Evolutionary conservation across 192 early-diverging fungal species (phyloP).

Genomic region (Coemansia pectinata): DNA sequence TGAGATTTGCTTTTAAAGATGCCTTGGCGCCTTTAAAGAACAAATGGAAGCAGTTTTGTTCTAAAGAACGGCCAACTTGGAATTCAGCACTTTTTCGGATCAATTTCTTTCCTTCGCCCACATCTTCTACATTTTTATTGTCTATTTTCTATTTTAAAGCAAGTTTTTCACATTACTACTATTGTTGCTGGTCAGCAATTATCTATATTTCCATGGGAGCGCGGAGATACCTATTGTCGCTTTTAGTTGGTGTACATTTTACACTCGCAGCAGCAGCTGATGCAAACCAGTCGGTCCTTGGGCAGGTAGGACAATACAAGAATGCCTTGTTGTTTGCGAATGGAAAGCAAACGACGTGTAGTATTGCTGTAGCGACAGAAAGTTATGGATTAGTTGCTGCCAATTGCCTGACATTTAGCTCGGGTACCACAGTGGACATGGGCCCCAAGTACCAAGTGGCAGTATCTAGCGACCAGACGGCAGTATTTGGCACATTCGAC

Average conservation of each 20-base stretch:
- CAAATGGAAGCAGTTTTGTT: background rate
- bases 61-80: background rate
- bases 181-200: conserved; percentile 5
- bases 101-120: background rate
- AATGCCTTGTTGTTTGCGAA: conserved; percentile 11
- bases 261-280: background rate
- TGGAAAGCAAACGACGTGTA: conserved; percentile 13
- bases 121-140: background rate
- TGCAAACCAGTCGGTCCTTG: background rate
- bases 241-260: background rate
- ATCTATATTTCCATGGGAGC: background rate
- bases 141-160: background rate
- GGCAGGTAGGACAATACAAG: conserved; percentile 5
- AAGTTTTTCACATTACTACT: background rate
- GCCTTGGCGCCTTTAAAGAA: background rate
- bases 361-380: conserved; percentile 13
- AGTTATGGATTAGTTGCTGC: conserved; percentile 9
- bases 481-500: background rate
- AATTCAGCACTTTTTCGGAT: background rate
- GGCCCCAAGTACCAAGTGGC: conserved; percentile 9
- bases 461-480: background rate
- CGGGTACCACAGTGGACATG: conserved; percentile 3
- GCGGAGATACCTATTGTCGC: background rate
- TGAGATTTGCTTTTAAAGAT: background rate
- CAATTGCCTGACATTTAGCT: conserved; percentile 5